Evolutionary conservation across 2,329 filamentous ascomycete species (phyloP).

Genomic region (Microsporum canis): DNA sequence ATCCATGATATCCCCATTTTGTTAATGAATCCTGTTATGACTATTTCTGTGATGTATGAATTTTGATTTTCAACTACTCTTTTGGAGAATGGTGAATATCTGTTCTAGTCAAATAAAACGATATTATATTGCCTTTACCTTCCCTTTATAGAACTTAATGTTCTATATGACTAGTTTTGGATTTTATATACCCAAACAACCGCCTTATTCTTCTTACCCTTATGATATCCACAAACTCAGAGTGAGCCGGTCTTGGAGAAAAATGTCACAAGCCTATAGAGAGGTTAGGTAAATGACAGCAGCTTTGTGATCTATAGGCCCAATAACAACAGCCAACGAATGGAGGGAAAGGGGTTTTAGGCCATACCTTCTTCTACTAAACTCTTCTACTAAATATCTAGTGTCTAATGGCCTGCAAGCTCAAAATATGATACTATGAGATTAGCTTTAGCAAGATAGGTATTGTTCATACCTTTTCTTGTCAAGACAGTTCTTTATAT

Average conservation of each 20-base stretch:
- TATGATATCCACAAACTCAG: not conserved
- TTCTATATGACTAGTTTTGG: not conserved
- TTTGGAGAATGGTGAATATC: not conserved
- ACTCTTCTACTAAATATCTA: not conserved
- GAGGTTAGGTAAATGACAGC: too few species aligned
- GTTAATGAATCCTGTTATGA: constrained; percentile 4
- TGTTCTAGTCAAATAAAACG: not conserved
- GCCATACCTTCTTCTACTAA: not conserved
- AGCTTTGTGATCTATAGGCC: too few species aligned
- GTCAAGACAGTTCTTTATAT: not conserved
- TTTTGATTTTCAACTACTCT: not conserved
- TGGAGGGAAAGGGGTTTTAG: too few species aligned
- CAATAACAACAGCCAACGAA: too few species aligned
- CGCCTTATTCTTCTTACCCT: not conserved
- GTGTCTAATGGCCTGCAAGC: not conserved
- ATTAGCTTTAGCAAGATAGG: not conserved
- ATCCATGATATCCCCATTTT: constrained; percentile 1
- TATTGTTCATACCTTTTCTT: not conserved
- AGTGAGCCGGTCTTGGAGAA: not conserved
- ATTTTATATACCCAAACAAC: not conserved
- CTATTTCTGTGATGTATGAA: not conserved
- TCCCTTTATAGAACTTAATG: not conserved
- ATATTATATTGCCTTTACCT: not conserved
- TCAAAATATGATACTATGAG: not conserved
- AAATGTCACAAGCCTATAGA: too few species aligned